Evolutionary conservation across 257 asterid genomes (phyloP).

Genomic region (Capsicum baccatum): DNA sequence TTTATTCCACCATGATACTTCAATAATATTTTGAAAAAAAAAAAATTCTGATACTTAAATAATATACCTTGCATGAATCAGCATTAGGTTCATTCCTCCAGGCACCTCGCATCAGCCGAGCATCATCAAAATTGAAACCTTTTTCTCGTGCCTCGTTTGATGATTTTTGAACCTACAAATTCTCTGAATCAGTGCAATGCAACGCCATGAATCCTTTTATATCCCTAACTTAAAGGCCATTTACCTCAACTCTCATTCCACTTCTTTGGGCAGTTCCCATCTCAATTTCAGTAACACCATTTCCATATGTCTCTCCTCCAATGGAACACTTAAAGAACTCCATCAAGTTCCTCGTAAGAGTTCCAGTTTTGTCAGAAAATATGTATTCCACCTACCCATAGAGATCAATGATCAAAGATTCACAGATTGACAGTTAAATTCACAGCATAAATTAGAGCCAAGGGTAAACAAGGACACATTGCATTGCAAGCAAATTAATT

Average conservation of each 20-base stretch:
- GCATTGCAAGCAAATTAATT: background rate
- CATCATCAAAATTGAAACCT: slow-evolving; percentile 96
- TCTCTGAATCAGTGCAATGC: slow-evolving; percentile 32
- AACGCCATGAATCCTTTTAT: slow-evolving; percentile 21
- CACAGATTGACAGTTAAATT: slow-evolving; percentile 4
- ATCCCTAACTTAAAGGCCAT: slow-evolving; percentile 27
- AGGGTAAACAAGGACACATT: background rate
- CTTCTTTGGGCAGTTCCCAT: slow-evolving; percentile 83
- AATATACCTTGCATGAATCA: slow-evolving; percentile 85
- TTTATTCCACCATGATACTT: slow-evolving; percentile 26
- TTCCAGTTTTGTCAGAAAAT: slow-evolving; percentile 99
- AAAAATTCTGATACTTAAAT: slow-evolving; percentile 20
- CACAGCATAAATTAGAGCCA: background rate
- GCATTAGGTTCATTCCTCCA: slow-evolving; percentile 98
- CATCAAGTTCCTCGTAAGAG: slow-evolving; percentile 95
- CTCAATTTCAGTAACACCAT: slow-evolving; percentile 95
- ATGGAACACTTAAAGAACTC: slow-evolving; percentile 98
- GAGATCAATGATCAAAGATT: slow-evolving; percentile 36
- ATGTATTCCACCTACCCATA: slow-evolving; percentile 89
- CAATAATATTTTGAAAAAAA: slow-evolving; percentile 30
- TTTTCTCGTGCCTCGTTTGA: slow-evolving; percentile 69
- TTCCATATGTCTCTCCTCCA: slow-evolving; percentile 96
- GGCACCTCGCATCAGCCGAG: slow-evolving; percentile 92
- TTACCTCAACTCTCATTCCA: slow-evolving; percentile 80
- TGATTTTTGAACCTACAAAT: slow-evolving; percentile 65